Conservation (phyloP, 2,329 filamentous ascomycete species). For the Pyrenophora seminiperda region DNA sequence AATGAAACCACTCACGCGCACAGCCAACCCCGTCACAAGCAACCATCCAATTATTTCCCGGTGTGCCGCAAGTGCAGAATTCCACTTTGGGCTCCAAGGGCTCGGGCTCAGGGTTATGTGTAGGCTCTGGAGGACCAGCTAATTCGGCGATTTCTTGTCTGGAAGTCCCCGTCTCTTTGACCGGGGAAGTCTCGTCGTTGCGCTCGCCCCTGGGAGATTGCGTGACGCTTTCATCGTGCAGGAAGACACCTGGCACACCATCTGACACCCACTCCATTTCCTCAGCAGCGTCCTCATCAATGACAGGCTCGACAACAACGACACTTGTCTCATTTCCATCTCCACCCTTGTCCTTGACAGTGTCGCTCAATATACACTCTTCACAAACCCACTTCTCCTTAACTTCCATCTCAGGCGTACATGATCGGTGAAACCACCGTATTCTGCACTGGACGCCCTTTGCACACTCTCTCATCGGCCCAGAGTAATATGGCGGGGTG, state of each 20-base stretch:
- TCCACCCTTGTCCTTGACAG: neutral
- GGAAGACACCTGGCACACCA: neutral
- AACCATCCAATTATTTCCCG: neutral
- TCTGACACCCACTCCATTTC: neutral
- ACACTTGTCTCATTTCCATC: neutral
- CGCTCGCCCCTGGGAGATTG: neutral
- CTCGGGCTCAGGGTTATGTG: neutral
- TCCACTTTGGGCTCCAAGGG: neutral
- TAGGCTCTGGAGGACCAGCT: neutral
- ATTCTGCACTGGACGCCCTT: neutral
- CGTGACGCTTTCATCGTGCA: neutral
- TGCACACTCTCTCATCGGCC: conserved; percentile 1
- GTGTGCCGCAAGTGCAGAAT: conserved; percentile 3
- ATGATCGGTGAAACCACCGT: conserved; percentile 1
- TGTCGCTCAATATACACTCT: neutral
- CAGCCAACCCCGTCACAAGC: conserved; percentile 7
- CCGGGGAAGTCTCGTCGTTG: neutral
- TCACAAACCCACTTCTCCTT: neutral
- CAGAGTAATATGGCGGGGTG: neutral
- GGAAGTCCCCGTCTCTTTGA: neutral
- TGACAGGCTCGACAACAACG: neutral
- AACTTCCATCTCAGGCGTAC: neutral
- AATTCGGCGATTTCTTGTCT: too few relatives aligned
- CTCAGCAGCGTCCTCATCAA: neutral
- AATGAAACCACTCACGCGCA: conserved; percentile 4